Conservation (phyloP, 305 asterid genomes). For the Fraxinus paxiana region DNA sequence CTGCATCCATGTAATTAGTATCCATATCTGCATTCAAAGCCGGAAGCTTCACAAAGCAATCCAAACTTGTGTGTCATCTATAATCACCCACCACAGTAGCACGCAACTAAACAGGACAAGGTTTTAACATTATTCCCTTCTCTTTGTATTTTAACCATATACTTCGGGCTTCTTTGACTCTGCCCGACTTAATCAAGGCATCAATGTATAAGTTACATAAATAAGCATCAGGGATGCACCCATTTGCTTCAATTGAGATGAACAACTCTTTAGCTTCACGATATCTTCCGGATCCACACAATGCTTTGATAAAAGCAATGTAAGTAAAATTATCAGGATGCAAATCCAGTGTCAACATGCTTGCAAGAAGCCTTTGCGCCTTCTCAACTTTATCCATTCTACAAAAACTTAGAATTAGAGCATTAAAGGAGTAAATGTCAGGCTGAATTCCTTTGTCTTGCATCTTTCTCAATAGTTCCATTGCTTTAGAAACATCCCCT, state of each 20-base stretch:
- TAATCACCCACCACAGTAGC: constrained; percentile 24
- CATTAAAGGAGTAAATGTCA: constrained; percentile 70
- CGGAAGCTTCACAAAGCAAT: constrained; percentile 14
- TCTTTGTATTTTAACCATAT: constrained; percentile 45
- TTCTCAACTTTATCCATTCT: constrained; percentile 51
- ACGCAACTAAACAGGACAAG: constrained; percentile 28
- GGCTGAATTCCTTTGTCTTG: constrained; percentile 54
- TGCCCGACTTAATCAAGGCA: constrained; percentile 50
- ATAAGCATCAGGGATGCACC: constrained; percentile 62
- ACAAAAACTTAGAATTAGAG: constrained; percentile 62
- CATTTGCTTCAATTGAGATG: constrained; percentile 65
- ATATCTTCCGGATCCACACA: constrained; percentile 61
- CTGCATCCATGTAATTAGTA: neutral
- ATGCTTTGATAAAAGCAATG: constrained; percentile 55
- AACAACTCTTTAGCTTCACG: constrained; percentile 62
- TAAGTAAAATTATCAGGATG: constrained; percentile 71
- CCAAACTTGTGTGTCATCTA: constrained; percentile 11
- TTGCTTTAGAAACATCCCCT: constrained; percentile 57
- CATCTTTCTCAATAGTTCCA: constrained; percentile 69
- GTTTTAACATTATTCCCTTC: constrained; percentile 47
- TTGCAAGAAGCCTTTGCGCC: constrained; percentile 65
- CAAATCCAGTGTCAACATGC: constrained; percentile 58
- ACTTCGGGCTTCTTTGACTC: constrained; percentile 53
- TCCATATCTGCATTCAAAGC: constrained; percentile 13
- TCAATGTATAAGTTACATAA: constrained; percentile 51